Conservation (phyloP, 805 yeast species). For the Cyberlindnera nakhonratchasimensis region DNA sequence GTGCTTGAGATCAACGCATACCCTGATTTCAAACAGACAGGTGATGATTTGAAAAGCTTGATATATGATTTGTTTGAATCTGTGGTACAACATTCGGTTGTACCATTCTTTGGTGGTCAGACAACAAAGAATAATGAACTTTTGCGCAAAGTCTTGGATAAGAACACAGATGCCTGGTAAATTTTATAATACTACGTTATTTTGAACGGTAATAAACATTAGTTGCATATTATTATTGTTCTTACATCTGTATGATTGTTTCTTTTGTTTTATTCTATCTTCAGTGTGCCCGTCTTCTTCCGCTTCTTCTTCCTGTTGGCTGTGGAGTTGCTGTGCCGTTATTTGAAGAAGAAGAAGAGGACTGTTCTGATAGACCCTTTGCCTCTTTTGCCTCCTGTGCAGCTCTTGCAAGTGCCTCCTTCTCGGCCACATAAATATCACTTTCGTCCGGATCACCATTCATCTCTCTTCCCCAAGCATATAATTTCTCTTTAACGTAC, state of each 20-base stretch:
- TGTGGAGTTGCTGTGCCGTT: conserved; percentile 14
- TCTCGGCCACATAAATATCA: conserved; percentile 34
- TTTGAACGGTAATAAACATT: neutral
- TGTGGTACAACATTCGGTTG: conserved; percentile 46
- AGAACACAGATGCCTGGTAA: conserved; percentile 36
- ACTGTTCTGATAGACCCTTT: conserved; percentile 9
- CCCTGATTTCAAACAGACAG: conserved; percentile 97
- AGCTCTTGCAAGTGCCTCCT: conserved; percentile 25
- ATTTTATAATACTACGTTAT: neutral
- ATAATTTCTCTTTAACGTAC: conserved; percentile 63
- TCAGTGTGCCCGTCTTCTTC: conserved; percentile 20
- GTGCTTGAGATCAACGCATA: conserved; percentile 87
- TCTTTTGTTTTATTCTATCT: neutral
- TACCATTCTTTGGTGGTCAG: conserved; percentile 40
- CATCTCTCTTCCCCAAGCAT: conserved; percentile 85
- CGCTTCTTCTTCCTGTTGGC: conserved; percentile 20
- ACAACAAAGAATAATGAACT: conserved; percentile 16
- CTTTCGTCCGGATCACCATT: conserved; percentile 56
- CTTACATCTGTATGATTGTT: neutral
- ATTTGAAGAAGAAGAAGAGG: conserved; percentile 9
- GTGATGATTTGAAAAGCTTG: conserved; percentile 61
- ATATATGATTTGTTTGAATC: conserved; percentile 65
- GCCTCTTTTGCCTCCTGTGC: conserved; percentile 21
- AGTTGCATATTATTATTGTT: neutral
- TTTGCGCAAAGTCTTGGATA: conserved; percentile 40